Evolutionary conservation across 352 stramenopile species (phyloP).

Genomic region (Phytophthora colocasiae): DNA sequence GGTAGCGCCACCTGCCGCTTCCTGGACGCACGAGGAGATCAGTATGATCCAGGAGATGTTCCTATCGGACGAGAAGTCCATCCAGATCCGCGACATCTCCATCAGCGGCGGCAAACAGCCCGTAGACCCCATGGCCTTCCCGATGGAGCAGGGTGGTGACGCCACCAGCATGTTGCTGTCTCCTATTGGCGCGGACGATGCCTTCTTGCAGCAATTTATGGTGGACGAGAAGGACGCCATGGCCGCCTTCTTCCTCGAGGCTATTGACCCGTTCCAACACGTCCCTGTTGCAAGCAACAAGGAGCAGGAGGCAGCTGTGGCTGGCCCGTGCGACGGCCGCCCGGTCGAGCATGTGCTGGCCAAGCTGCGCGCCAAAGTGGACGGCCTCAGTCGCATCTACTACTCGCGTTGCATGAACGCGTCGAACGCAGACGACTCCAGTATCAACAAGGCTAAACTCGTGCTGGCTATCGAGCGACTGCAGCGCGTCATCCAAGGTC

Average conservation of each 20-base stretch:
- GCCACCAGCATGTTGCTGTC: conserved; percentile 66
- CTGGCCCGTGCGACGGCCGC: conserved; percentile 21
- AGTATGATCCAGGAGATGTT: conserved; percentile 67
- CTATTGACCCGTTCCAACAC: conserved; percentile 65
- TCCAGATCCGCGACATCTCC: conserved; percentile 54
- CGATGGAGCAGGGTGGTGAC: conserved; percentile 35
- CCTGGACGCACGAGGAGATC: conserved; percentile 63
- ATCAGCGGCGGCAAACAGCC: conserved; percentile 32
- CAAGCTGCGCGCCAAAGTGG: conserved; percentile 58
- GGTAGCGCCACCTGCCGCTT: conserved; percentile 29
- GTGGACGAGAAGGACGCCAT: conserved; percentile 72
- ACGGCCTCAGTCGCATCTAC: conserved; percentile 66
- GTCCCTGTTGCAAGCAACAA: conserved; percentile 20
- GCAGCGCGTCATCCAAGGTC: conserved; percentile 52
- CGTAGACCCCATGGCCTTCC: conserved; percentile 27
- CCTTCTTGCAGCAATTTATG: conserved; percentile 49
- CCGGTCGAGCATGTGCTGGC: conserved; percentile 50
- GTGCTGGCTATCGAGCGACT: conserved; percentile 60
- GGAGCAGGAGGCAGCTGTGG: conserved; percentile 7
- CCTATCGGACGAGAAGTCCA: conserved; percentile 48
- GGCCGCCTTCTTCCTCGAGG: conserved; percentile 64
- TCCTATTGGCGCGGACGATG: conserved; percentile 60
- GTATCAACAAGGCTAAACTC: conserved; percentile 56
- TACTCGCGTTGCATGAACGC: conserved; percentile 64
- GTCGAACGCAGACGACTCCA: conserved; percentile 29